Base-by-base conservation (phyloP, 2,329 filamentous ascomycete genomes). In the Huntiella bhutanensis region DNA sequence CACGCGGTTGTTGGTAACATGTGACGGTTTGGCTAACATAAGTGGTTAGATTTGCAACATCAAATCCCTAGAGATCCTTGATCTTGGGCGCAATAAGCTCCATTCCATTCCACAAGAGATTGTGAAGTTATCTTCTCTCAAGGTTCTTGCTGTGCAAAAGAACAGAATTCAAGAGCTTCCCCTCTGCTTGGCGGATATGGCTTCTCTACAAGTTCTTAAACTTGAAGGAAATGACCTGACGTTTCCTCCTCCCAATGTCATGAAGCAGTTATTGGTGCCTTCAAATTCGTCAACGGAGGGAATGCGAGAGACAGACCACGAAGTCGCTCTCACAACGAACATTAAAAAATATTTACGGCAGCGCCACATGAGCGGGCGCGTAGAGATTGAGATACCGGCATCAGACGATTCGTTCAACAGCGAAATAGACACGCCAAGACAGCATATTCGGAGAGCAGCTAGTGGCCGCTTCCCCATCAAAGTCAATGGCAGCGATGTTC, bases 61-160 rank as follows among this genome's bases (percentile, higher is more conserved):
- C 51, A 79, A 75, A 45, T 82, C 85, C 33, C 73, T 96, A 47
- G 87, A 96, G 62, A 94, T 95, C 49, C 73, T 96, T 51, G 88
- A 96, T 62, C 71, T 96, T 46, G 87, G 86, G 59, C 76, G 83
- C 55, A 96, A 96, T 59, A 84, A 81, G 59, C 77, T 96, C 51
- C 74, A 73, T 41, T 66, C 73, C 7, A 70, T 96, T 2, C 86
- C 88, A 0, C 74, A 79, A 41, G 81, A 87, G 46, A 82, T 95
- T 51, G 75, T 73, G 50, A 84, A 78, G 56, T 68, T 96, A 55
- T 79, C 78, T 4, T 93, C 84, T 1, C 66, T 96, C 52, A 92
- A 93, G 57, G 87, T 95, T 12, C 68, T 96, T 46, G 87, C 86
- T 2, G 73, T 95, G 33, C 81, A 83, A 54, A 83, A 82, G 57